Evolutionary conservation across 106 monocot genomes (phyloP).

Genomic region (Agapanthus africanus): DNA sequence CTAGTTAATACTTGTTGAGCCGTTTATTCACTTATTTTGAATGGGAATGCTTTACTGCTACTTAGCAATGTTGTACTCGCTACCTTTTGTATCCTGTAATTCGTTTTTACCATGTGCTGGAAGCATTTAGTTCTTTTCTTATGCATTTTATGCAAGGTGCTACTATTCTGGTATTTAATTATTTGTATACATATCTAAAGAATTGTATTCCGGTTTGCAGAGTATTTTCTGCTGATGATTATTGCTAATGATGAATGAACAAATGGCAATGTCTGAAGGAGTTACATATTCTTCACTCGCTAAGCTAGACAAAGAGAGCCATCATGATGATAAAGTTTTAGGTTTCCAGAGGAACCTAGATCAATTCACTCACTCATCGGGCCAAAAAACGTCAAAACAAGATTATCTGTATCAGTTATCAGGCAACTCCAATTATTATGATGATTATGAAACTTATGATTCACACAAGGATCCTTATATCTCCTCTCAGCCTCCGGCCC

Average conservation of each 20-base stretch:
- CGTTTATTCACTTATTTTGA: background rate
- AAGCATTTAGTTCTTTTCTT: background rate
- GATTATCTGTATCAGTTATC: conserved; percentile 18
- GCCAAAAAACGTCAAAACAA: conserved; percentile 13
- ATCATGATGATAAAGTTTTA: conserved; percentile 15
- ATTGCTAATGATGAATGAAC: background rate
- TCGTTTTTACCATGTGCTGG: background rate
- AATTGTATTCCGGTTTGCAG: conserved; percentile 5
- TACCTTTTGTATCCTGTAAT: background rate
- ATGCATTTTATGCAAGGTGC: background rate
- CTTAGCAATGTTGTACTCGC: background rate
- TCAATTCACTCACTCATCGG: conserved; percentile 12
- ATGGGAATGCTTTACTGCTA: background rate
- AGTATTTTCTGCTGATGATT: background rate
- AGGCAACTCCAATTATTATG: conserved; percentile 17
- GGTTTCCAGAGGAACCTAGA: conserved; percentile 14
- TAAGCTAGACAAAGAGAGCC: conserved; percentile 14
- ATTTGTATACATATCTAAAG: background rate
- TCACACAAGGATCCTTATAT: conserved; percentile 16
- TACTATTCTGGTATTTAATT: background rate
- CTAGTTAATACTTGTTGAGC: too few relatives aligned
- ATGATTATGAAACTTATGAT: conserved; percentile 17
- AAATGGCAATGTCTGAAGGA: conserved; percentile 21
- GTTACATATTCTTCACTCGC: conserved; percentile 28
- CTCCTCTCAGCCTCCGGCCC: conserved; percentile 12